phyloP scores from a whole-genome alignment of 495 filamentous ascomycete species.

The Collariella sp. region DNA sequence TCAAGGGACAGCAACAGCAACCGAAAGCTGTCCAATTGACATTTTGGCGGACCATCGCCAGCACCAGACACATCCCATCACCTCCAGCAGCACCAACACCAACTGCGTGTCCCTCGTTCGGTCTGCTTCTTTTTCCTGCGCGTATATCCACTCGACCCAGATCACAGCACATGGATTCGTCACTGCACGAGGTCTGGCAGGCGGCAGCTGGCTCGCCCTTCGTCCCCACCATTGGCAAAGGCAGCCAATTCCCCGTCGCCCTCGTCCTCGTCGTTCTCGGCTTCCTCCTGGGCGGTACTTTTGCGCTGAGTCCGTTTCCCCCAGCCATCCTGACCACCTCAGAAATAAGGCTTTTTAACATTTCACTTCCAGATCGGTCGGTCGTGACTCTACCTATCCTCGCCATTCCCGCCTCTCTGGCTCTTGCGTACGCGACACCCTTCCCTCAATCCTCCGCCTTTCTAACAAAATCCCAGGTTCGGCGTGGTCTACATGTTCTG shows the following conservation, averaged over 20 bases:
- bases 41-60: background rate
- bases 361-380: slow-evolving; percentile 61
- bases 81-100: slow-evolving; percentile 1
- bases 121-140: background rate
- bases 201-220: slow-evolving; percentile 78
- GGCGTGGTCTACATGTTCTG: slow-evolving; percentile 98
- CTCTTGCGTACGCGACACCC: slow-evolving; percentile 63
- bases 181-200: slow-evolving; percentile 83
- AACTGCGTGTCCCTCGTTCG: slow-evolving; percentile 1
- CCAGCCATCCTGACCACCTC: background rate
- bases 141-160: background rate
- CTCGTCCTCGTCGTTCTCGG: slow-evolving; percentile 67
- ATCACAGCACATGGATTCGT: slow-evolving; percentile 51
- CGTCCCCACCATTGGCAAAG: slow-evolving; percentile 70
- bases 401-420: slow-evolving; percentile 78
- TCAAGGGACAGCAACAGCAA: background rate
- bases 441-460: background rate
- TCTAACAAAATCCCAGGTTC: slow-evolving; percentile 50
- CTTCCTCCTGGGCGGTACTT: slow-evolving; percentile 57
- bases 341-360: background rate
- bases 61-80: too few species aligned
- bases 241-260: slow-evolving; percentile 72
- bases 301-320: slow-evolving; percentile 65
- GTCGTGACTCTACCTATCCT: slow-evolving; percentile 65
- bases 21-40: slow-evolving; percentile 19